These are phyloP conservation scores for Amylostereum areolatum DNA, from an alignment of 1,284 basidiomycete species.

Conservation along the genomic window DNA sequence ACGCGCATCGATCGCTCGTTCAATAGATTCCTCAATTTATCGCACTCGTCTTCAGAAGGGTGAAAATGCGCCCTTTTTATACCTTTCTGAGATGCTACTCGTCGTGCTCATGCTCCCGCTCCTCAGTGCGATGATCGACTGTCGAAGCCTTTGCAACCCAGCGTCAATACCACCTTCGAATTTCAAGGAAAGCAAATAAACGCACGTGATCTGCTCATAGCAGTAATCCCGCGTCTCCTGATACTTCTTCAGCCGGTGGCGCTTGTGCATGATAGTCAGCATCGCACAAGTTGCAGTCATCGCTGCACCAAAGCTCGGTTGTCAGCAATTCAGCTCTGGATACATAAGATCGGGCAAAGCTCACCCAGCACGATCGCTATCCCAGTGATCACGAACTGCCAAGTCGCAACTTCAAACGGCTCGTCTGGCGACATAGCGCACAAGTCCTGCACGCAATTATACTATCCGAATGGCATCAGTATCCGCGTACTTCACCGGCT, in stretches of 20 bases:
- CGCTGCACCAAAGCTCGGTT: slow-evolving; percentile 23
- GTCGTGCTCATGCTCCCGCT: too few relatives aligned
- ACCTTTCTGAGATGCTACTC: too few relatives aligned
- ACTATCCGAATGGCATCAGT: slow-evolving; percentile 9
- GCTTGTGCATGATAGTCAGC: slow-evolving; percentile 43
- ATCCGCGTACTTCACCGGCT: neutral
- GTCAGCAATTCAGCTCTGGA: neutral
- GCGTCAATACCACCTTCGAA: too few relatives aligned
- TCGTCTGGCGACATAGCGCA: slow-evolving; percentile 30
- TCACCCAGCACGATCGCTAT: slow-evolving; percentile 35
- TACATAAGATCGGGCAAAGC: slow-evolving; percentile 10
- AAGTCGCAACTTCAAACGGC: slow-evolving; percentile 28
- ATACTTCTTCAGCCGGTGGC: slow-evolving; percentile 37
- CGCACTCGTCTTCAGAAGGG: too few relatives aligned
- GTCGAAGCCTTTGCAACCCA: too few relatives aligned
- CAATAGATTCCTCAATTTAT: too few relatives aligned
- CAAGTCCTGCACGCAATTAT: slow-evolving; percentile 18
- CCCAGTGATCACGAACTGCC: slow-evolving; percentile 39
- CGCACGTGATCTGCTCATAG: slow-evolving; percentile 48
- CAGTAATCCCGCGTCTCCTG: slow-evolving; percentile 49
- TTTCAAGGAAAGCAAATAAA: too few relatives aligned
- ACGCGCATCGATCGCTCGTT: too few relatives aligned
- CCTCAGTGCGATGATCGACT: too few relatives aligned
- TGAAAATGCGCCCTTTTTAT: too few relatives aligned
- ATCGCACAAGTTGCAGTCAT: slow-evolving; percentile 36